These are phyloP conservation scores for Phaeosphaeriaceae sp. DNA, from an alignment of 2,329 filamentous ascomycete species.

Conservation along the genomic window DNA sequence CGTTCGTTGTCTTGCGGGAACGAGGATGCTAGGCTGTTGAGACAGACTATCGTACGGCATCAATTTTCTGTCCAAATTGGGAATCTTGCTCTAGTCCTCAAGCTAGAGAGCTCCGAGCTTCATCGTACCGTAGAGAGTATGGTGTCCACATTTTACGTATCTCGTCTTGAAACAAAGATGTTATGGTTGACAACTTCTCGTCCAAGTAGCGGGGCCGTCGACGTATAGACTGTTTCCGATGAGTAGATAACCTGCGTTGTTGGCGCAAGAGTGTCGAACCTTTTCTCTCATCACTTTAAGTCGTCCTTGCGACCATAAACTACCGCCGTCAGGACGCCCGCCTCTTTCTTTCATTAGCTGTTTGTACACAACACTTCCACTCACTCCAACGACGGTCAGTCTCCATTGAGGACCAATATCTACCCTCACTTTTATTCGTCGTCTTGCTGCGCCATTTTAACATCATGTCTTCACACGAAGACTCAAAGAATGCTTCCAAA, in stretches of 20 bases:
- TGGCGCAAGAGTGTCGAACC: background rate
- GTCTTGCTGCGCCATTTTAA: background rate
- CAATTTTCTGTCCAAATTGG: background rate
- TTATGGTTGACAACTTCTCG: background rate
- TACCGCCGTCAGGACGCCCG: background rate
- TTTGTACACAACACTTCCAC: background rate
- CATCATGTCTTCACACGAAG: conserved; percentile 16
- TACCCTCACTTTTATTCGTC: conserved; percentile 1
- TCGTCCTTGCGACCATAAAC: background rate
- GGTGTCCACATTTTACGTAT: background rate
- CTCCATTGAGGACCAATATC: background rate
- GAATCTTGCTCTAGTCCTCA: background rate
- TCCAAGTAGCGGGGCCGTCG: background rate
- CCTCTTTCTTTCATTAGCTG: background rate
- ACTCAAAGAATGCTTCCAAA: conserved; percentile 9
- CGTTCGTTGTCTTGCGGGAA: background rate
- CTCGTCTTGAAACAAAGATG: background rate
- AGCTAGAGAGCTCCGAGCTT: background rate
- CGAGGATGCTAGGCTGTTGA: background rate
- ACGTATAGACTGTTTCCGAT: background rate
- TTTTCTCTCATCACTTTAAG: background rate
- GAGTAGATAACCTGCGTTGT: background rate
- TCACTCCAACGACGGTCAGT: background rate
- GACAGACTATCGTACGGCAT: background rate
- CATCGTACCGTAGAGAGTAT: background rate